These are phyloP conservation scores for Rhynchospora pubera DNA, from an alignment of 176 grass and related monocot genomes.

Conservation along the genomic window DNA sequence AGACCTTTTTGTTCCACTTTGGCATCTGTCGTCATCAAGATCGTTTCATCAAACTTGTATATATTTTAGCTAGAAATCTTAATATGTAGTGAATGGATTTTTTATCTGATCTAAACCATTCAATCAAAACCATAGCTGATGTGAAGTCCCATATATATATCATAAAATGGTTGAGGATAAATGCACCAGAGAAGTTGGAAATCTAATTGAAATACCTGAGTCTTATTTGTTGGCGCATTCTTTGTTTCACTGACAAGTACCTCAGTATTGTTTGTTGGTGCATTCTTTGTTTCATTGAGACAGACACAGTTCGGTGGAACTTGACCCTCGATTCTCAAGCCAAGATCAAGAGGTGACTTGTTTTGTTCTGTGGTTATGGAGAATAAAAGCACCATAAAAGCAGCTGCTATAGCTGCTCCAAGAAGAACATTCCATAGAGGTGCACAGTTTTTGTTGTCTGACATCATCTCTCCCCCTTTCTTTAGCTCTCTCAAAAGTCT, in stretches of 20 bases:
- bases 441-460: not conserved
- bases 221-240: too few species aligned
- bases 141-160: not conserved
- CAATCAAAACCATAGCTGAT: not conserved
- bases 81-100: not conserved
- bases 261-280: conserved; percentile 3
- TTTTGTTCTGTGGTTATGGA: not conserved
- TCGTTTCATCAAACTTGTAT: too few species aligned
- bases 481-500: not conserved
- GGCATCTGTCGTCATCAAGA: too few species aligned
- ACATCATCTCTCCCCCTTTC: not conserved
- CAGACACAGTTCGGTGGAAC: not conserved
- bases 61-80: too few species aligned
- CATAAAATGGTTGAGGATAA: not conserved
- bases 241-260: not conserved
- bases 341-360: not conserved
- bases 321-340: not conserved
- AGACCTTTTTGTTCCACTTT: too few species aligned
- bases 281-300: not conserved
- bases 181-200: not conserved
- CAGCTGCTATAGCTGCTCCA: conserved; percentile 1
- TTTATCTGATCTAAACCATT: not conserved
- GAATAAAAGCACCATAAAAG: not conserved
- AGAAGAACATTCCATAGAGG: not conserved
- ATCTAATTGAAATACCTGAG: too few species aligned